A percentile compares a stretch with the other conserved stretches of the same genome.
phyloP scores from a whole-genome alignment of 1,284 basidiomycete genomes.

The Chondrostereum purpureum region DNA sequence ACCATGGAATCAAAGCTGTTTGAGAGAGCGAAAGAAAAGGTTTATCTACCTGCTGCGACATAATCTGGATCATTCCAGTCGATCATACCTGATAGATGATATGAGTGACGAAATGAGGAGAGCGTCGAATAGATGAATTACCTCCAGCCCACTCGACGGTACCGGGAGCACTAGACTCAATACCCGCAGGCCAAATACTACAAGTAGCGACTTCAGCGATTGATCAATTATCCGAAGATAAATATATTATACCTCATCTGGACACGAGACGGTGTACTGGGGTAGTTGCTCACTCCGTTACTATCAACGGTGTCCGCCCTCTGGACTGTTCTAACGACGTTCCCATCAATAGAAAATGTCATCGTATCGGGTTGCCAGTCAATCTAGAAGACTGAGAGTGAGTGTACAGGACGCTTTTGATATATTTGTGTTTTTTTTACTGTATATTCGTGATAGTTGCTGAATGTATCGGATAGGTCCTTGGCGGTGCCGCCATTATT shows the following conservation, averaged over 20 bases:
- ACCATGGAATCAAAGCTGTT: not conserved
- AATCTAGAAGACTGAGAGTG: no score
- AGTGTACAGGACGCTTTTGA: no score
- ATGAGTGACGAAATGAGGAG: not conserved
- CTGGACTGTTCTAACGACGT: constrained; percentile 60
- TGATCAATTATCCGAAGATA: not conserved
- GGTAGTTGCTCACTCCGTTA: constrained; percentile 52
- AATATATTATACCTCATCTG: constrained; percentile 54
- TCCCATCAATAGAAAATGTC: constrained; percentile 65
- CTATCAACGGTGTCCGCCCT: constrained; percentile 49
- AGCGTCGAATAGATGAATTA: constrained; percentile 6
- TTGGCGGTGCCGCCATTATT: constrained; percentile 41
- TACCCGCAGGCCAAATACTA: constrained; percentile 70
- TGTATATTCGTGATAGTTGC: constrained; percentile 72
- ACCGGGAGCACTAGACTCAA: constrained; percentile 49
- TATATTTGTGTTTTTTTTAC: no score
- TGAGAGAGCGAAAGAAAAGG: not conserved
- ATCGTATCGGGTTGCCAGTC: constrained; percentile 72
- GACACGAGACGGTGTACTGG: constrained; percentile 70
- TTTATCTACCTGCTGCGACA: constrained; percentile 26
- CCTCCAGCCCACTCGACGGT: constrained; percentile 73
- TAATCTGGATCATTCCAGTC: constrained; percentile 76
- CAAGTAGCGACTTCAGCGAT: constrained; percentile 4
- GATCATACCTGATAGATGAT: constrained; percentile 46
- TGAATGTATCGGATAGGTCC: constrained; percentile 53